These are phyloP conservation scores for Colletotrichum ledebouriae DNA, from an alignment of 2,329 filamentous ascomycete species.

Conservation along the genomic window DNA sequence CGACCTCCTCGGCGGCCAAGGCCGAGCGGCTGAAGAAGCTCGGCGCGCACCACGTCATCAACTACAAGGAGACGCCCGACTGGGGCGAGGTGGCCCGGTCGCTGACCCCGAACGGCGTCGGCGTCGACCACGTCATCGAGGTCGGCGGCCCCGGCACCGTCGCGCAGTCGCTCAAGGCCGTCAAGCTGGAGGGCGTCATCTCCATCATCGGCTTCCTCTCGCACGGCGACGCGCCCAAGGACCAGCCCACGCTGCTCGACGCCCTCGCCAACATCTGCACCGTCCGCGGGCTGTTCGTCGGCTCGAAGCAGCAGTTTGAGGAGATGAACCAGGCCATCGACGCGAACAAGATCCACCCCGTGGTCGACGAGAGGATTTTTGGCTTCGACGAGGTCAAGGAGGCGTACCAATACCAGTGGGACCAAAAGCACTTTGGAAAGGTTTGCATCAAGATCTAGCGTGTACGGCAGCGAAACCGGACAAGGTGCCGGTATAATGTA, in stretches of 20 bases:
- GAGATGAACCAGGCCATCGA: conserved; percentile 41
- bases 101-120: conserved; percentile 56
- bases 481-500: conserved; percentile 13
- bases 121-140: conserved; percentile 63
- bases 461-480: background rate
- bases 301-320: conserved; percentile 40
- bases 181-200: conserved; percentile 63
- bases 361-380: conserved; percentile 34
- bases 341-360: conserved; percentile 35
- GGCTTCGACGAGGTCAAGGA: conserved; percentile 41
- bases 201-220: conserved; percentile 51
- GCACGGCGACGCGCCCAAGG: conserved; percentile 13
- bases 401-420: conserved; percentile 39
- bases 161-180: conserved; percentile 58
- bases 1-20: conserved; percentile 62
- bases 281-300: conserved; percentile 36
- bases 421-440: conserved; percentile 39
- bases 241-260: conserved; percentile 38
- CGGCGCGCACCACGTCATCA: conserved; percentile 64
- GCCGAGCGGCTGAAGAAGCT: conserved; percentile 58
- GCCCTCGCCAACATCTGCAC: conserved; percentile 39
- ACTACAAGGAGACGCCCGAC: conserved; percentile 60
- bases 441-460: conserved; percentile 34
- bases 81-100: conserved; percentile 61
- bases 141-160: conserved; percentile 61